phyloP scores from a whole-genome alignment of 2,329 filamentous ascomycete genomes.

The Metarhizium anisopliae region DNA sequence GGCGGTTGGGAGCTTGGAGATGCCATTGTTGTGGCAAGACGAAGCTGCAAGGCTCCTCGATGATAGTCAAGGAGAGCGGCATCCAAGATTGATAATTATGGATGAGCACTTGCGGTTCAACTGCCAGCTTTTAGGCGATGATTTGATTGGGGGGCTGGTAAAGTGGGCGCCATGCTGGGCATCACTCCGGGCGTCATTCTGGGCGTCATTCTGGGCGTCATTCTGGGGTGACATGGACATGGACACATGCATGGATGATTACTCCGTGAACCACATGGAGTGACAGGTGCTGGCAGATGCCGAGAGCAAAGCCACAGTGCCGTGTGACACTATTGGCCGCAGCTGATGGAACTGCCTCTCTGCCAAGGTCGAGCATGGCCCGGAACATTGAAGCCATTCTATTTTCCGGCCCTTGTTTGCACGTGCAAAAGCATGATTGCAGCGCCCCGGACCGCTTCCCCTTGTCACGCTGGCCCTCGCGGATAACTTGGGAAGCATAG shows the following conservation, averaged over 20 bases:
- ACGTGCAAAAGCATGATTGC: no score
- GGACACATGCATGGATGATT: no score
- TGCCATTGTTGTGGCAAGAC: not conserved
- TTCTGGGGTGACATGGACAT: no score
- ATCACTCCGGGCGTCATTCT: not conserved
- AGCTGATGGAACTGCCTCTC: not conserved
- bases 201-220: not conserved
- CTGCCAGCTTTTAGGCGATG: not conserved
- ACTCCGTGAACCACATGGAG: no score
- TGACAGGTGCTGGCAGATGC: not conserved
- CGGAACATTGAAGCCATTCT: no score
- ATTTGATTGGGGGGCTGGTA: not conserved
- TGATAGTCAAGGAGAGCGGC: not conserved
- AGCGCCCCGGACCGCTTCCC: no score
- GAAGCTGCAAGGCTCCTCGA: not conserved
- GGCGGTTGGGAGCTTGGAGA: constrained; percentile 11
- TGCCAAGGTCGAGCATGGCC: no score
- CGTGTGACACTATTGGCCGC: not conserved
- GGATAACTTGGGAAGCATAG: no score
- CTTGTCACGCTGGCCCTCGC: no score
- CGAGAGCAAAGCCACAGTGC: not conserved
- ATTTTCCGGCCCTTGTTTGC: no score
- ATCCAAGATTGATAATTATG: not conserved
- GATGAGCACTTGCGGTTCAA: not conserved
- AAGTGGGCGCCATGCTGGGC: not conserved